Evolutionary conservation across 1,284 basidiomycete genomes (phyloP).

Genomic region (Melanopsichium pennsylvanicum): DNA sequence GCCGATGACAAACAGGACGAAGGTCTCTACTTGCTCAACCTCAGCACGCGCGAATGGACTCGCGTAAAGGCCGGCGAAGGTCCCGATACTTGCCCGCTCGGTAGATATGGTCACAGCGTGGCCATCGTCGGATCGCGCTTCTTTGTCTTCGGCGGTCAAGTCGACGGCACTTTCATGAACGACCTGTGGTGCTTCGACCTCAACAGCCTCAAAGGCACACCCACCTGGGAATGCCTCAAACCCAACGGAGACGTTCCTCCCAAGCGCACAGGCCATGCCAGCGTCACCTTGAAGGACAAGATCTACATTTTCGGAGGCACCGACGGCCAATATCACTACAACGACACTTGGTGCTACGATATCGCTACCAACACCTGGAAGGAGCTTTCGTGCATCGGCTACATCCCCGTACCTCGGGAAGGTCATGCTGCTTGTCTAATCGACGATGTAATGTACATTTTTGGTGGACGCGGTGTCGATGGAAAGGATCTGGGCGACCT

Average conservation of each 20-base stretch:
- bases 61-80: slow-evolving; percentile 70
- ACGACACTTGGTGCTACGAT: slow-evolving; percentile 98
- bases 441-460: slow-evolving; percentile 97
- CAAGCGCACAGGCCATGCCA: slow-evolving; percentile 89
- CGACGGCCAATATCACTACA: slow-evolving; percentile 97
- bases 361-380: slow-evolving; percentile 83
- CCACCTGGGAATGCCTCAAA: slow-evolving; percentile 76
- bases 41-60: slow-evolving; percentile 89
- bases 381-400: slow-evolving; percentile 95
- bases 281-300: slow-evolving; percentile 83
- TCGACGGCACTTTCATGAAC: slow-evolving; percentile 83
- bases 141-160: slow-evolving; percentile 95
- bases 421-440: slow-evolving; percentile 96
- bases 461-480: slow-evolving; percentile 95
- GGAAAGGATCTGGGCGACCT: slow-evolving; percentile 95
- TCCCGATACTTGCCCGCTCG: slow-evolving; percentile 73
- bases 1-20: slow-evolving; percentile 87
- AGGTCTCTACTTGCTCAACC: slow-evolving; percentile 91
- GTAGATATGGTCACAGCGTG: slow-evolving; percentile 94
- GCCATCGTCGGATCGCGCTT: slow-evolving; percentile 91
- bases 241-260: slow-evolving; percentile 77
- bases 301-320: slow-evolving; percentile 94
- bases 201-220: slow-evolving; percentile 64
- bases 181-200: slow-evolving; percentile 98
- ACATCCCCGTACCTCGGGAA: slow-evolving; percentile 93